Conservation (phyloP, 2,329 filamentous ascomycete genomes). For the Pseudogymnoascus sp. region DNA sequence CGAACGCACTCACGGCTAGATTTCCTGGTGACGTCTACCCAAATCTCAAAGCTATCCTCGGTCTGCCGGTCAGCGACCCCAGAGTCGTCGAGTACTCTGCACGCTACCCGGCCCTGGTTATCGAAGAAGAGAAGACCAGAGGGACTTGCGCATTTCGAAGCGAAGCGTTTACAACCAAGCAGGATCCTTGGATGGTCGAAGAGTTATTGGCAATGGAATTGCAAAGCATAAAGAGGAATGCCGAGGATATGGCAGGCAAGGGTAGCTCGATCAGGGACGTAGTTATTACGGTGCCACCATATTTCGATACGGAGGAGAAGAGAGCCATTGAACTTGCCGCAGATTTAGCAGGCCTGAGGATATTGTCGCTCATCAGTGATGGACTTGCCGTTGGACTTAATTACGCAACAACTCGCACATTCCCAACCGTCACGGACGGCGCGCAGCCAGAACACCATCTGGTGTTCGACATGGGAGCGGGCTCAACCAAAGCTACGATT, state of each 20-base stretch:
- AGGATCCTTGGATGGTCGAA: slow-evolving; percentile 70
- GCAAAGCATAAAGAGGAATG: slow-evolving; percentile 83
- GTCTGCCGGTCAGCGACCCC: slow-evolving; percentile 53
- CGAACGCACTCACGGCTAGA: slow-evolving; percentile 73
- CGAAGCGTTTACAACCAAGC: slow-evolving; percentile 50
- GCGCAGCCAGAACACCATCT: slow-evolving; percentile 85
- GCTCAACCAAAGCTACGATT: slow-evolving; percentile 83
- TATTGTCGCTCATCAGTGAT: slow-evolving; percentile 79
- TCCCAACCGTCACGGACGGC: slow-evolving; percentile 74
- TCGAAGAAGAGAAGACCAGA: slow-evolving; percentile 51
- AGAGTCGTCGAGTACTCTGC: slow-evolving; percentile 61
- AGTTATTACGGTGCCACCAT: slow-evolving; percentile 83
- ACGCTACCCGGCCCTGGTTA: slow-evolving; percentile 69
- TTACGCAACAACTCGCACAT: slow-evolving; percentile 86
- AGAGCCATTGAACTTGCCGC: slow-evolving; percentile 77
- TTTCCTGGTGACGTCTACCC: slow-evolving; percentile 92
- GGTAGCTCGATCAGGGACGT: slow-evolving; percentile 66
- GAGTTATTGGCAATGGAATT: slow-evolving; percentile 95
- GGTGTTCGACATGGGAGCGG: slow-evolving; percentile 96
- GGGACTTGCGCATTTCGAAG: slow-evolving; percentile 78
- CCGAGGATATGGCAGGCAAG: slow-evolving; percentile 71
- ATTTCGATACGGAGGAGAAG: slow-evolving; percentile 86
- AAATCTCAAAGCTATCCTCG: slow-evolving; percentile 87
- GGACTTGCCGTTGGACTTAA: slow-evolving; percentile 88
- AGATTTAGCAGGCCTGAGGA: slow-evolving; percentile 77